Evolutionary conservation across 1,139 yeast genomes (phyloP), one percentile per base, ranked within the genome.

Genomic region (Pichia cactophila): DNA sequence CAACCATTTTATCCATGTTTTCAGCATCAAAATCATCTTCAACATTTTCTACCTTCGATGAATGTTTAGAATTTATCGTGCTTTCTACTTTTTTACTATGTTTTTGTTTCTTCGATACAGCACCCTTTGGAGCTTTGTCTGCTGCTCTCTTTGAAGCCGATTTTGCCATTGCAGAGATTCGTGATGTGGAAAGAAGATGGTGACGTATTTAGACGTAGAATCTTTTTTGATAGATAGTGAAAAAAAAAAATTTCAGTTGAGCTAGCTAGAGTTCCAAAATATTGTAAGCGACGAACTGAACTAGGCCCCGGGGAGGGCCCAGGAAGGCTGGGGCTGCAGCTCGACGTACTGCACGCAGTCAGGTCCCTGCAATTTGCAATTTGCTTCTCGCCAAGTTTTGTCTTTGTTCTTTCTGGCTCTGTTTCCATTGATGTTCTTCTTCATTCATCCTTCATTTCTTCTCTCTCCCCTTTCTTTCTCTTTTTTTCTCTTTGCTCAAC

Each of bases 1-100:
- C 70, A 11, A 78, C 78, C 48, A 74, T 58, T 51, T 72, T 66
- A 51, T 74, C 78, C 48, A 70, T 73, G 44, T 69, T 72, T 36
- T 35, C 48, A 12, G 61, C 58, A 38, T 62, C 68, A 11, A 60
- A 65, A 16, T 65, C 72, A 14, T 41, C 53, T 17, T 33, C 40
- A 6, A 17, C 26, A 11, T 44, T 42, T 9, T 16, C 28, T 31
- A 16, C 14, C 12, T 26, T 20, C 12, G n/a, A 12, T n/a, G 7
- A 7, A n/a, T 17, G 17, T n/a, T 35, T 26, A 12, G 9, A 14
- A 33, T 33, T 20, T 26, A 41, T 37, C n/a, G 42, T 26, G 12
- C 43, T 31, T n/a, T 26, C 16, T 5, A 14, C 3, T 48, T 26
- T 9, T 38, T 41, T 38, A 42, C 12, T 45, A 42, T 38, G 45